Evolutionary conservation across 768 basidiomycete species (phyloP).

Genomic region (Tylopilus balloui): DNA sequence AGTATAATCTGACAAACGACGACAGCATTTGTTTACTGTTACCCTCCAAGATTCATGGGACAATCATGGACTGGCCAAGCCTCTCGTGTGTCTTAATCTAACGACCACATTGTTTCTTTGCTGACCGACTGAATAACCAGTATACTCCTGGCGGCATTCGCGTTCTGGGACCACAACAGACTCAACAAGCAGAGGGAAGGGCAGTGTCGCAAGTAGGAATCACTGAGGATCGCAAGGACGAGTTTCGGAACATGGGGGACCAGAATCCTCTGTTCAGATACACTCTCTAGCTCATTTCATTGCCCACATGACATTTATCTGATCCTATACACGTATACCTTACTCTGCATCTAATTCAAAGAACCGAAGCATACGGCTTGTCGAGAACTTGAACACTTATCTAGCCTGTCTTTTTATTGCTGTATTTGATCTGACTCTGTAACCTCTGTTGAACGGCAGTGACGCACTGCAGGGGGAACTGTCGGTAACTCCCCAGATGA

Average conservation of each 20-base stretch:
- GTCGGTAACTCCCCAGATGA: too few species aligned
- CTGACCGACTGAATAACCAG: slow-evolving; percentile 30
- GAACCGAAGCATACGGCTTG: background rate
- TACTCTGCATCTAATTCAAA: background rate
- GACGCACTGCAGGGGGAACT: too few species aligned
- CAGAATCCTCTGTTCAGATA: slow-evolving; percentile 53
- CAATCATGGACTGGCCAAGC: slow-evolving; percentile 32
- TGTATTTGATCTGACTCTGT: background rate
- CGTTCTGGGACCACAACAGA: slow-evolving; percentile 46
- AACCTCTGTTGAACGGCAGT: too few species aligned
- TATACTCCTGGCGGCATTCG: slow-evolving; percentile 37
- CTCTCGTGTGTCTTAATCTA: slow-evolving; percentile 32
- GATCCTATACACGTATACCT: background rate
- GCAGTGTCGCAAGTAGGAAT: slow-evolving; percentile 42
- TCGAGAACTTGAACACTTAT: background rate
- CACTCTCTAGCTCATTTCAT: slow-evolving; percentile 11
- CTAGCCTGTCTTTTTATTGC: background rate
- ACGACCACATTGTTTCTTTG: slow-evolving; percentile 25
- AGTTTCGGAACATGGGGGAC: slow-evolving; percentile 47
- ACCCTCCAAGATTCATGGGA: slow-evolving; percentile 38
- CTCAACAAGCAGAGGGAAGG: slow-evolving; percentile 47
- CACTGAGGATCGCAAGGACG: slow-evolving; percentile 32
- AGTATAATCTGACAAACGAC: background rate
- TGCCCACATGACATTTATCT: background rate
- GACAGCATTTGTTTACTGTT: slow-evolving; percentile 36